These are phyloP conservation scores for Solanum medicagineum DNA, from an alignment of 257 asterid species.

Conservation along the genomic window DNA sequence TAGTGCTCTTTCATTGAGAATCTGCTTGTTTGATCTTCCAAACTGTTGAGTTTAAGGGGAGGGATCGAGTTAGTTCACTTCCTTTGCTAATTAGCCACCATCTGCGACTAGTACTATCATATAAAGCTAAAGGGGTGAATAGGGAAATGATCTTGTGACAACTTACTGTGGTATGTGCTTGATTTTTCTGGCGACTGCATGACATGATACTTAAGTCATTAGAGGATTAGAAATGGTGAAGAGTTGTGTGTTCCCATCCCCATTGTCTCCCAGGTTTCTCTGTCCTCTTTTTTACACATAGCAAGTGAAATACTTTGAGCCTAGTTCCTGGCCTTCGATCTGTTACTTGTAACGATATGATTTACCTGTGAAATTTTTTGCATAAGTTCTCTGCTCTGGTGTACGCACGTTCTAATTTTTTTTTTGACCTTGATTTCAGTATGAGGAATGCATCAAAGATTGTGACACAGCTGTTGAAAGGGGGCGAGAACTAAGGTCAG, in stretches of 20 bases:
- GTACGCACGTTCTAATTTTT: no score
- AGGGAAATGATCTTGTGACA: neutral
- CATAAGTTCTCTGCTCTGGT: neutral
- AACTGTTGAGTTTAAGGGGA: neutral
- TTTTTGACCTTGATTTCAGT: constrained; percentile 17
- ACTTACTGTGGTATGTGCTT: neutral
- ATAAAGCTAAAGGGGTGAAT: neutral
- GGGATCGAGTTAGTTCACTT: neutral
- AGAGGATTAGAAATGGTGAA: neutral
- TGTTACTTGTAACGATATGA: neutral
- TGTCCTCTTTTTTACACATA: neutral
- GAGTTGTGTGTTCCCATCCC: neutral
- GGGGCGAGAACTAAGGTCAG: constrained; percentile 81
- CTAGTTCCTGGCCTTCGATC: neutral
- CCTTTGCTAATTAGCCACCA: neutral
- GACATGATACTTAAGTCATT: neutral
- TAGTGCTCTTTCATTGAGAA: neutral
- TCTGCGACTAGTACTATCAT: neutral
- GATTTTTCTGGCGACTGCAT: neutral
- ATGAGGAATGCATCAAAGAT: constrained; percentile 76
- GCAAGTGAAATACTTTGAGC: neutral
- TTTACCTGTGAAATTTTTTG: neutral
- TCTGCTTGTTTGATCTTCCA: neutral
- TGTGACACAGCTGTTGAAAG: constrained; percentile 95
- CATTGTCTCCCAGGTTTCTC: neutral